These are phyloP conservation scores for Xylaria venustula DNA, from an alignment of 495 filamentous ascomycete genomes.

Conservation along the genomic window DNA sequence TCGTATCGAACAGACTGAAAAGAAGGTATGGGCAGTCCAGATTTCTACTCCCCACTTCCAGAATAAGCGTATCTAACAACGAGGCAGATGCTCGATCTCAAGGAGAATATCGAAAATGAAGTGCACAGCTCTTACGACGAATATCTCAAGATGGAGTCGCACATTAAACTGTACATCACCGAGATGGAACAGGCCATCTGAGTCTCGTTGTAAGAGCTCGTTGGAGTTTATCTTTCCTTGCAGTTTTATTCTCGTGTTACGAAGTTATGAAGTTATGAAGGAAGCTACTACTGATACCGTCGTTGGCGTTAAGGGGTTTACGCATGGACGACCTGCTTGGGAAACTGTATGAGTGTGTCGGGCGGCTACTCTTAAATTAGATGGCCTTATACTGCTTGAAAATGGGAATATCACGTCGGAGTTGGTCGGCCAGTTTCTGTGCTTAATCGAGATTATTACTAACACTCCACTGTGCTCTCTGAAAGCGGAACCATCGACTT, in stretches of 20 bases:
- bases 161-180: constrained; percentile 95
- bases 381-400: background rate
- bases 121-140: constrained; percentile 83
- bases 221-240: background rate
- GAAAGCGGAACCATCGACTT: constrained; percentile 72
- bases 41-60: background rate
- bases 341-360: background rate
- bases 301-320: constrained; percentile 28
- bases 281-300: constrained; percentile 26
- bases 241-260: constrained; percentile 15
- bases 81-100: constrained; percentile 87
- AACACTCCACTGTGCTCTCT: constrained; percentile 32
- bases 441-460: constrained; percentile 41
- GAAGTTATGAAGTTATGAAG: constrained; percentile 26
- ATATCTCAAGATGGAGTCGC: constrained; percentile 93
- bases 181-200: constrained; percentile 94
- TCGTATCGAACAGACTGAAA: constrained; percentile 95
- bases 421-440: background rate
- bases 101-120: constrained; percentile 94
- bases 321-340: background rate
- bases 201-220: constrained; percentile 19
- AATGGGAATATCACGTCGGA: background rate
- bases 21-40: constrained; percentile 66
- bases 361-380: background rate
- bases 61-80: constrained; percentile 32